Conservation (phyloP, 345 rosid genomes). For the Rubroshorea leprosula region DNA sequence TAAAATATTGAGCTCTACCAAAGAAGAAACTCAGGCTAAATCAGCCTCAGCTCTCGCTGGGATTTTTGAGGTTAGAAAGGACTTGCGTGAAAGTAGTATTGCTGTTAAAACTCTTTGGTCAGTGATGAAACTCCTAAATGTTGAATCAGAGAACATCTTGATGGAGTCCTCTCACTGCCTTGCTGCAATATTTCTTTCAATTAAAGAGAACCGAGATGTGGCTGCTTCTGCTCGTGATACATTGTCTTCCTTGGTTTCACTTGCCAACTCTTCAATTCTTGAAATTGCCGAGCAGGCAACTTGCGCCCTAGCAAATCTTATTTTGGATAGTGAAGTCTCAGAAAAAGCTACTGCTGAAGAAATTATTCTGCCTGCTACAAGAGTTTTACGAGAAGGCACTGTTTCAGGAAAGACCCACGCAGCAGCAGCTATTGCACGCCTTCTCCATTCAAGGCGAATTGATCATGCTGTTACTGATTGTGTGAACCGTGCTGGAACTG, state of each 20-base stretch:
- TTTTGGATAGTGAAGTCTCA: slow-evolving; percentile 76
- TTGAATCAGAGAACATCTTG: slow-evolving; percentile 75
- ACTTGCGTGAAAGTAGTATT: slow-evolving; percentile 85
- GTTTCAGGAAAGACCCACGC: slow-evolving; percentile 89
- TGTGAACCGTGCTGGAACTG: slow-evolving; percentile 88
- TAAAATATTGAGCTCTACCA: slow-evolving; percentile 72
- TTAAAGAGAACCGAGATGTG: slow-evolving; percentile 87
- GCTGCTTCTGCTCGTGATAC: slow-evolving; percentile 82
- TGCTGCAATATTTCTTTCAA: slow-evolving; percentile 85
- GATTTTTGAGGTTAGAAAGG: slow-evolving; percentile 73
- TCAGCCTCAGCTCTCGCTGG: slow-evolving; percentile 95
- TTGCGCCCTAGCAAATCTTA: slow-evolving; percentile 92
- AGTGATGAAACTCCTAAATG: slow-evolving; percentile 65
- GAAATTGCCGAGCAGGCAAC: slow-evolving; percentile 94
- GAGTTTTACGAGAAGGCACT: slow-evolving; percentile 87
- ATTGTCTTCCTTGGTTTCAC: slow-evolving; percentile 55
- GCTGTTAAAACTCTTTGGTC: slow-evolving; percentile 75
- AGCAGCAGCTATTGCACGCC: slow-evolving; percentile 93
- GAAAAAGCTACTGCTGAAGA: slow-evolving; percentile 72
- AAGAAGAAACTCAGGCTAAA: slow-evolving; percentile 94
- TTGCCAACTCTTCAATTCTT: slow-evolving; percentile 65
- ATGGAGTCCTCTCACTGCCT: slow-evolving; percentile 72
- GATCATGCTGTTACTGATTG: slow-evolving; percentile 70
- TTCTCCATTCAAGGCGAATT: slow-evolving; percentile 63
- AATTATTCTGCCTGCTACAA: slow-evolving; percentile 85